Evolutionary conservation across 805 yeast genomes (phyloP).

Genomic region (Komagataella pastoris): DNA sequence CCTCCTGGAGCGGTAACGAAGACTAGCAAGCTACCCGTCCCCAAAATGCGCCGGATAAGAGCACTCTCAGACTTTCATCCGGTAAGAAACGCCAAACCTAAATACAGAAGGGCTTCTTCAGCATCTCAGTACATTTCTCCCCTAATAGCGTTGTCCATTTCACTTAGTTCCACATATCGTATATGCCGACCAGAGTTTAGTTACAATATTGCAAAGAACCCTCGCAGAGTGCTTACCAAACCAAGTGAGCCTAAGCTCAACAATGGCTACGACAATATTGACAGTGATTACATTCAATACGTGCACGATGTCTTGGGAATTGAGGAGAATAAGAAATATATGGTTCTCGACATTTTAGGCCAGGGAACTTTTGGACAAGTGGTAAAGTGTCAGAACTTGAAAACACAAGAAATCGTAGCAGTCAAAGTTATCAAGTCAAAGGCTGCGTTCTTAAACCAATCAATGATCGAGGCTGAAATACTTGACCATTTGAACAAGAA

Average conservation of each 20-base stretch:
- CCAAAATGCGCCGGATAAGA: slow-evolving; percentile 30
- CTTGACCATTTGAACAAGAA: slow-evolving; percentile 68
- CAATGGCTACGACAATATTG: slow-evolving; percentile 79
- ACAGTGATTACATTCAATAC: slow-evolving; percentile 81
- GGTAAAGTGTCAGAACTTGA: slow-evolving; percentile 72
- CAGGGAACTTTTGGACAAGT: slow-evolving; percentile 99
- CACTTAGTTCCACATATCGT: slow-evolving; percentile 67
- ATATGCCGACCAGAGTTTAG: slow-evolving; percentile 78
- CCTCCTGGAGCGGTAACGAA: neutral
- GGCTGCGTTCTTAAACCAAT: slow-evolving; percentile 84
- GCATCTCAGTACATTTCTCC: slow-evolving; percentile 64
- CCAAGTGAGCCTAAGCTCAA: slow-evolving; percentile 75
- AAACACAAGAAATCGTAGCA: slow-evolving; percentile 79
- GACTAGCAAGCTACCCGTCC: slow-evolving; percentile 13
- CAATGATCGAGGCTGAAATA: slow-evolving; percentile 79
- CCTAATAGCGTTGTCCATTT: slow-evolving; percentile 61
- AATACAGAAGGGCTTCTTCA: slow-evolving; percentile 56
- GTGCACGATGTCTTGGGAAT: slow-evolving; percentile 89
- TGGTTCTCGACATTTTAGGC: slow-evolving; percentile 84
- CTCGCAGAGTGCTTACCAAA: slow-evolving; percentile 83
- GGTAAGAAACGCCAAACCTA: slow-evolving; percentile 43
- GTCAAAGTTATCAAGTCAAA: slow-evolving; percentile 89
- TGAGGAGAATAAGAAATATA: slow-evolving; percentile 72
- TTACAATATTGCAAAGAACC: slow-evolving; percentile 76
- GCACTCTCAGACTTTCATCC: slow-evolving; percentile 47